A percentile compares a stretch with the other conserved stretches of the same genome.
Evolutionary conservation across 371 early-diverging fungal species (phyloP).

Genomic region (Rhizomucor miehei): DNA sequence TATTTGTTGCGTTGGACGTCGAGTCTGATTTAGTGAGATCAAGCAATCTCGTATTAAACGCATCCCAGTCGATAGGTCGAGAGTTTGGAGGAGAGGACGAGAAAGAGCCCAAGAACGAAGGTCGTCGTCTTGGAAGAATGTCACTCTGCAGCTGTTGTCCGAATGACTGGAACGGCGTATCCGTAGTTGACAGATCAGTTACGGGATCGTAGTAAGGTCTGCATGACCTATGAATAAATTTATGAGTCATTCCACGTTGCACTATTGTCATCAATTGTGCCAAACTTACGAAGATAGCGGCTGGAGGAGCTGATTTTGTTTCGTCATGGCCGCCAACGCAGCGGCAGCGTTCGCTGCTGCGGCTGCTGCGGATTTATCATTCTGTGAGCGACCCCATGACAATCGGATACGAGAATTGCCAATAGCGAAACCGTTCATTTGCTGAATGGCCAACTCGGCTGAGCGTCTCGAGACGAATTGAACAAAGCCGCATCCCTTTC

Average conservation of each 20-base stretch:
- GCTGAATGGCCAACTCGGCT: conserved; percentile 84
- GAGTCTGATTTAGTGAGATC: neutral
- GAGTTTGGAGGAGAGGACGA: neutral
- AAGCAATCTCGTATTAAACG: neutral
- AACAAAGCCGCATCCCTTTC: conserved; percentile 93
- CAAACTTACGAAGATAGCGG: neutral
- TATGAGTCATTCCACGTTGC: neutral
- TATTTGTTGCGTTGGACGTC: neutral
- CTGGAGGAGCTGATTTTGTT: neutral
- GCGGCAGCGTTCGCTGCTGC: conserved; percentile 16
- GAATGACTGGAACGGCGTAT: neutral
- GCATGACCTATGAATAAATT: neutral
- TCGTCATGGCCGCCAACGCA: conserved; percentile 4
- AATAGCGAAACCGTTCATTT: conserved; percentile 82
- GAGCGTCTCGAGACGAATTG: conserved; percentile 74
- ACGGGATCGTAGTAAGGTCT: no score
- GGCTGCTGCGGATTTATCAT: conserved; percentile 16
- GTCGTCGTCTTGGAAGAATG: neutral
- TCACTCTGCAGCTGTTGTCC: neutral
- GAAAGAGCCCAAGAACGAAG: neutral
- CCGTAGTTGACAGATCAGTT: no score
- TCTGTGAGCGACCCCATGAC: conserved; percentile 81
- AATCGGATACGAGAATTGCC: conserved; percentile 80
- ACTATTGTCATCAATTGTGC: neutral
- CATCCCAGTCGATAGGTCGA: neutral